phyloP scores from a whole-genome alignment of 2,329 filamentous ascomycete species.

The Neoascochyta sp. region DNA sequence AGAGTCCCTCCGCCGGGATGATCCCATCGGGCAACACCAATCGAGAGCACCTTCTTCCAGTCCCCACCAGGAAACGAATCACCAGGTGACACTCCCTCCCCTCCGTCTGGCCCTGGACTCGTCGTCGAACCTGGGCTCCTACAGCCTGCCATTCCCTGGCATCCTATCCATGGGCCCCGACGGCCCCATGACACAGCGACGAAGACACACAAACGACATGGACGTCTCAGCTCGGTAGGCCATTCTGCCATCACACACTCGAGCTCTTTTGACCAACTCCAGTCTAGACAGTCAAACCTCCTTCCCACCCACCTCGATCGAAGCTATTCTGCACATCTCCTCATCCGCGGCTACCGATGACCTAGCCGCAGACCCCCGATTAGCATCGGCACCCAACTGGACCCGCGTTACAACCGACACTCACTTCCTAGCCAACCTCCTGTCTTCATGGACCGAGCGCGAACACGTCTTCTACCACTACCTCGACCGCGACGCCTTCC shows the following conservation, averaged over 20 bases:
- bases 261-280: conserved; percentile 26
- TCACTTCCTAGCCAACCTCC: conserved; percentile 18
- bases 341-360: conserved; percentile 6
- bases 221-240: conserved; percentile 29
- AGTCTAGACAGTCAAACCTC: conserved; percentile 26
- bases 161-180: conserved; percentile 16
- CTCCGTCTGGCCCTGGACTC: conserved; percentile 28
- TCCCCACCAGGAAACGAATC: conserved; percentile 5
- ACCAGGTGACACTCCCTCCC: conserved; percentile 24
- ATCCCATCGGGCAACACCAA: conserved; percentile 7
- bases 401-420: conserved; percentile 20
- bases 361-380: conserved; percentile 14
- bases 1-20: conserved; percentile 22
- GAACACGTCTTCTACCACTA: conserved; percentile 30
- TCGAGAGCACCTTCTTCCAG: conserved; percentile 1
- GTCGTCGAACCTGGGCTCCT: conserved; percentile 9
- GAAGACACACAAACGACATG: conserved; percentile 21
- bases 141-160: conserved; percentile 13
- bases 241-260: conserved; percentile 2
- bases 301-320: conserved; percentile 18
- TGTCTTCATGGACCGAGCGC: conserved; percentile 24
- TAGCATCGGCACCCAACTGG: conserved; percentile 20
- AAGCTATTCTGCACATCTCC: conserved; percentile 16
- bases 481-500: conserved; percentile 28
- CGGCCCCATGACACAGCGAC: conserved; percentile 22